Conservation (phyloP, 2,329 filamentous ascomycete species). For the Nannizzia gypsea region DNA sequence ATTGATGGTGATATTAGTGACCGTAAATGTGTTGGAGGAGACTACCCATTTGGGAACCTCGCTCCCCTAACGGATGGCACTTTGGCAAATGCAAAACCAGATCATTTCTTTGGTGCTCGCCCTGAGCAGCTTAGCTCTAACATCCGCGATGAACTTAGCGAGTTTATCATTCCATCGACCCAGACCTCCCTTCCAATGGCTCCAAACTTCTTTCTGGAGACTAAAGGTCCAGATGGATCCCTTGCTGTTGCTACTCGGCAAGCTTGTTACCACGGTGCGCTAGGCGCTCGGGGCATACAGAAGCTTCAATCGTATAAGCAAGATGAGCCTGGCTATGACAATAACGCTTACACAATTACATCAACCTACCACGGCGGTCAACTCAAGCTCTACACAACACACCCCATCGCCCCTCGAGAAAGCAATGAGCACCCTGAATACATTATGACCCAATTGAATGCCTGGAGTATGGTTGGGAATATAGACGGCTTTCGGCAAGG, state of each 20-base stretch:
- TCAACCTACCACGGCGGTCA: constrained; percentile 12
- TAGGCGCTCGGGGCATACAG: constrained; percentile 29
- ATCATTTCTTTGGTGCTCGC: constrained; percentile 23
- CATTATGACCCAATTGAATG: constrained; percentile 10
- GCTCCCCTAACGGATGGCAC: constrained; percentile 25
- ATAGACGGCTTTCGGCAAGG: no score
- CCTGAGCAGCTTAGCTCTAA: constrained; percentile 21
- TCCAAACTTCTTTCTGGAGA: no score
- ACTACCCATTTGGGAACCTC: constrained; percentile 28
- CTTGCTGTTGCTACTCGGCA: constrained; percentile 24
- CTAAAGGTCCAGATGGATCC: no score
- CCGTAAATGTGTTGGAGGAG: constrained; percentile 17
- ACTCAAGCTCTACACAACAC: constrained; percentile 10
- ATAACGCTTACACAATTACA: no score
- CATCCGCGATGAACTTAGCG: constrained; percentile 17
- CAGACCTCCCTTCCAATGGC: constrained; percentile 21
- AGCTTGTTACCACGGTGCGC: constrained; percentile 29
- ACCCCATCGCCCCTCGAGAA: background rate
- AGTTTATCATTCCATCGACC: constrained; percentile 23
- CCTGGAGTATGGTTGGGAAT: no score
- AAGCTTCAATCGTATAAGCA: constrained; percentile 27
- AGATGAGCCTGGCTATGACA: constrained; percentile 25
- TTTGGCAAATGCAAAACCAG: constrained; percentile 18
- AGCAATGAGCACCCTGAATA: constrained; percentile 2
- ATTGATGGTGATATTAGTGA: constrained; percentile 11